Conservation (phyloP, 805 yeast genomes). For the Ogataea trehalophila region DNA sequence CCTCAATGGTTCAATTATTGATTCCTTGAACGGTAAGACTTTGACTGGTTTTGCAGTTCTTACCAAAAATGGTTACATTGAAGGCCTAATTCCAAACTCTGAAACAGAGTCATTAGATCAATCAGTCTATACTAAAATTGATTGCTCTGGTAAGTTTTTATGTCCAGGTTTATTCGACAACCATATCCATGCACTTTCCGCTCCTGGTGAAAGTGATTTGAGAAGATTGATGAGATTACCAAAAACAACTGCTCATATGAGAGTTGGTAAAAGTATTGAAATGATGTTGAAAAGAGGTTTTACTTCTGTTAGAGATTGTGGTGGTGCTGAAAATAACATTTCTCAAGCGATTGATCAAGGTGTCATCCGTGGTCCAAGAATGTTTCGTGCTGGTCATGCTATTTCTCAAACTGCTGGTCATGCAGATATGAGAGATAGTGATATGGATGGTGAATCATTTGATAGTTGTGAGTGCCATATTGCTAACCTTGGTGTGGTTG, state of each 20-base stretch:
- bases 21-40: constrained; percentile 12
- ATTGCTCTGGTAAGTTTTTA: constrained; percentile 23
- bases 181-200: constrained; percentile 23
- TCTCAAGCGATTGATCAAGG: constrained; percentile 25
- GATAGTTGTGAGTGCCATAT: constrained; percentile 25
- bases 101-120: neutral
- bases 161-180: constrained; percentile 27
- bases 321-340: constrained; percentile 21
- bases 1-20: constrained; percentile 18
- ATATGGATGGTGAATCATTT: constrained; percentile 20
- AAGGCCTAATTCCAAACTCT: constrained; percentile 3
- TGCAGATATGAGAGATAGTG: constrained; percentile 22
- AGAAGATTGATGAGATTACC: constrained; percentile 17
- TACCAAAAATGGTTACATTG: constrained; percentile 18
- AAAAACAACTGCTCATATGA: constrained; percentile 17
- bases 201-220: constrained; percentile 24
- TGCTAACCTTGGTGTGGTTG: constrained; percentile 18
- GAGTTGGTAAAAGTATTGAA: constrained; percentile 17
- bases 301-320: constrained; percentile 23
- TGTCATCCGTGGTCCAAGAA: constrained; percentile 24
- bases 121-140: constrained; percentile 11
- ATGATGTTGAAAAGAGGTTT: constrained; percentile 24
- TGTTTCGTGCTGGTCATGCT: constrained; percentile 23
- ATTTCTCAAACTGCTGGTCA: constrained; percentile 30
- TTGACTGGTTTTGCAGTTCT: constrained; percentile 14